phyloP scores from a whole-genome alignment of 1,284 basidiomycete genomes.

The Ceratobasidium sp. region DNA sequence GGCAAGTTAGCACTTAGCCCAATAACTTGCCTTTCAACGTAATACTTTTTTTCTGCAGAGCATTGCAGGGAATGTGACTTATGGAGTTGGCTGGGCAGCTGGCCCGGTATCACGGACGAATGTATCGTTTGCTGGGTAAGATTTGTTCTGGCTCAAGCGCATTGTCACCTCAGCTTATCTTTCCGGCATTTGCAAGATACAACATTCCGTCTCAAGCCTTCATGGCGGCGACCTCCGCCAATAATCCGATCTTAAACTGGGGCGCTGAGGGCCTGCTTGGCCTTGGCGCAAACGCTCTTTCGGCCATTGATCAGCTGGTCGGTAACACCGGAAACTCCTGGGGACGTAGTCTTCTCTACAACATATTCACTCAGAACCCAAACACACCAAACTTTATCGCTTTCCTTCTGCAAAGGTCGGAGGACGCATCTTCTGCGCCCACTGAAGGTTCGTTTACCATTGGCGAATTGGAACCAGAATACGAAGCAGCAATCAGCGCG shows the following conservation, averaged over 20 bases:
- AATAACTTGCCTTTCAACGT: neutral
- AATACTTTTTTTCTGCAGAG: constrained; percentile 13
- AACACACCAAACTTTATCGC: constrained; percentile 79
- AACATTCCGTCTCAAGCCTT: constrained; percentile 71
- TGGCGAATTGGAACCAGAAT: constrained; percentile 72
- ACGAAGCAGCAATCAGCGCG: constrained; percentile 63
- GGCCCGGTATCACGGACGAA: constrained; percentile 70
- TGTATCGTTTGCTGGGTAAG: constrained; percentile 73
- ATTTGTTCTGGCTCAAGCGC: neutral
- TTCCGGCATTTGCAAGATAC: constrained; percentile 49
- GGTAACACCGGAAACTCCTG: constrained; percentile 65
- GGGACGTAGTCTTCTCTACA: constrained; percentile 77
- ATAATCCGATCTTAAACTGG: constrained; percentile 75
- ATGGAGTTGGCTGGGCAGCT: constrained; percentile 78
- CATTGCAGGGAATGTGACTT: constrained; percentile 52
- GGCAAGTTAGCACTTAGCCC: constrained; percentile 56
- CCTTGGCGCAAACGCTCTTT: constrained; percentile 74
- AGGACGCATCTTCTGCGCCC: neutral
- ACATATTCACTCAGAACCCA: constrained; percentile 73
- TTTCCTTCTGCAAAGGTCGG: constrained; percentile 68
- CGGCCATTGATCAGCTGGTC: constrained; percentile 69
- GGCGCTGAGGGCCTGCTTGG: constrained; percentile 78
- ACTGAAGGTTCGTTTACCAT: constrained; percentile 25
- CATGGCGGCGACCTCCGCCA: constrained; percentile 67
- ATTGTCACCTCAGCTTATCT: constrained; percentile 1